Conservation (phyloP, 1,139 yeast genomes). For the Geotrichum carabidarum region DNA sequence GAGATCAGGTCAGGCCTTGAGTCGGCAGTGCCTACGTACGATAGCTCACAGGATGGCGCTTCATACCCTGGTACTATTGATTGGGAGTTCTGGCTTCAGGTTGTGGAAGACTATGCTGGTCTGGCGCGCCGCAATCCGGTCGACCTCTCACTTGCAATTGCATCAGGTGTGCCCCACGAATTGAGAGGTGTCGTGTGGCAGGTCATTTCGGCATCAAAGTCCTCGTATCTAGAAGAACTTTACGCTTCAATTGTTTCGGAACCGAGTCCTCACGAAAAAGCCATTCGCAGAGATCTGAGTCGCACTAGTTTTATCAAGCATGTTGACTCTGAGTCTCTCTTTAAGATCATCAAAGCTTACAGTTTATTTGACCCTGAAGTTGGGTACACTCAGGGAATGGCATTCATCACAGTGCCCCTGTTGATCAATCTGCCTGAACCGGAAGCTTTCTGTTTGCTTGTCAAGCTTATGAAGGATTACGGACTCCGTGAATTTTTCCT, state of each 20-base stretch:
- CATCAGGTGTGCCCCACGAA: conserved; percentile 76
- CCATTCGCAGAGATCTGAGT: conserved; percentile 73
- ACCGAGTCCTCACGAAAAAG: conserved; percentile 64
- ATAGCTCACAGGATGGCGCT: conserved; percentile 29
- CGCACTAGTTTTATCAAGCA: conserved; percentile 74
- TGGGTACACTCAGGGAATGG: conserved; percentile 98
- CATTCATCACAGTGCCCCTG: conserved; percentile 80
- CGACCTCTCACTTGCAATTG: conserved; percentile 55
- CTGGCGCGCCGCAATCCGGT: conserved; percentile 62
- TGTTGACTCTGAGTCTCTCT: conserved; percentile 52
- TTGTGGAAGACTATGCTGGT: conserved; percentile 64
- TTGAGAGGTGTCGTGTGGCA: conserved; percentile 92
- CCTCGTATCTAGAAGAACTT: conserved; percentile 62
- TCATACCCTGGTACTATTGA: conserved; percentile 30
- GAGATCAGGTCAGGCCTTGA: conserved; percentile 28
- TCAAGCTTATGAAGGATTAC: conserved; percentile 79
- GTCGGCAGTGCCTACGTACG: not conserved
- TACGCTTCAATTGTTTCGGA: conserved; percentile 51
- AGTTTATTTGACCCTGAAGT: conserved; percentile 85
- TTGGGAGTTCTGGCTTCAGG: conserved; percentile 76
- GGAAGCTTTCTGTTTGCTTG: conserved; percentile 79
- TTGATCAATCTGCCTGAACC: conserved; percentile 73
- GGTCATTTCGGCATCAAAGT: conserved; percentile 74
- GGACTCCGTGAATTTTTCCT: conserved; percentile 68
- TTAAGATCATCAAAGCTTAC: conserved; percentile 74